A percentile compares a stretch with the other conserved stretches of the same genome.
phyloP scores from a whole-genome alignment of 1,284 basidiomycete genomes.

The Cerrena zonata region DNA sequence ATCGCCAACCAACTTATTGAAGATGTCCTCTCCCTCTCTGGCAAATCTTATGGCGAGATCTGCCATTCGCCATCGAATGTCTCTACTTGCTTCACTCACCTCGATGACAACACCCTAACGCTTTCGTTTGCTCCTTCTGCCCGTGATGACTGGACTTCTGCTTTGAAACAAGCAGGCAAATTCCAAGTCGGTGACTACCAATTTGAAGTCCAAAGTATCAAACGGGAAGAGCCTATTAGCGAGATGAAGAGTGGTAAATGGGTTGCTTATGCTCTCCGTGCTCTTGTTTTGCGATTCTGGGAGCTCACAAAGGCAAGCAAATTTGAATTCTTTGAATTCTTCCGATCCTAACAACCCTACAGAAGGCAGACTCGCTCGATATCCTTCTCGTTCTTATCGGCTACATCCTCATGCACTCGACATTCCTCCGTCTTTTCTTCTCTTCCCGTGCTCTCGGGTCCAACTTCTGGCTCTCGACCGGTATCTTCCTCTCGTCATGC shows the following conservation, averaged over 20 bases:
- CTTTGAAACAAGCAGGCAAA: slow-evolving; percentile 35
- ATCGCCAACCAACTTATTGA: slow-evolving; percentile 44
- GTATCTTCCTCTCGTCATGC: slow-evolving; percentile 79
- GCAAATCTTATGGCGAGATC: slow-evolving; percentile 26
- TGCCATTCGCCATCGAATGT: slow-evolving; percentile 26
- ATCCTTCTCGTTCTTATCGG: slow-evolving; percentile 93
- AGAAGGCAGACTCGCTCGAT: slow-evolving; percentile 93
- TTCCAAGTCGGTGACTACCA: slow-evolving; percentile 38
- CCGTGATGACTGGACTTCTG: slow-evolving; percentile 45
- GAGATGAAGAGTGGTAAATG: slow-evolving; percentile 75
- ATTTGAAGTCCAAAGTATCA: slow-evolving; percentile 36
- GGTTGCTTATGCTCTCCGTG: slow-evolving; percentile 81
- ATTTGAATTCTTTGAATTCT: slow-evolving; percentile 4
- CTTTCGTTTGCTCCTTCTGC: slow-evolving; percentile 51
- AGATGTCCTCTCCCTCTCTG: slow-evolving; percentile 36
- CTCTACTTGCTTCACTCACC: slow-evolving; percentile 38
- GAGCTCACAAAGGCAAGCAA: slow-evolving; percentile 72
- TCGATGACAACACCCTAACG: slow-evolving; percentile 46
- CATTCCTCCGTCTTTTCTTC: slow-evolving; percentile 86
- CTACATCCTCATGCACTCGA: slow-evolving; percentile 93
- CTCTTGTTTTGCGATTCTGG: slow-evolving; percentile 80
- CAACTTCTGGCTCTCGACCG: slow-evolving; percentile 83
- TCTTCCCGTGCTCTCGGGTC: slow-evolving; percentile 84
- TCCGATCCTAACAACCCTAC: slow-evolving; percentile 5
- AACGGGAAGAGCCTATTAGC: slow-evolving; percentile 44